Conservation (phyloP, 129 eudicot species). For the Escallonia rubra region DNA sequence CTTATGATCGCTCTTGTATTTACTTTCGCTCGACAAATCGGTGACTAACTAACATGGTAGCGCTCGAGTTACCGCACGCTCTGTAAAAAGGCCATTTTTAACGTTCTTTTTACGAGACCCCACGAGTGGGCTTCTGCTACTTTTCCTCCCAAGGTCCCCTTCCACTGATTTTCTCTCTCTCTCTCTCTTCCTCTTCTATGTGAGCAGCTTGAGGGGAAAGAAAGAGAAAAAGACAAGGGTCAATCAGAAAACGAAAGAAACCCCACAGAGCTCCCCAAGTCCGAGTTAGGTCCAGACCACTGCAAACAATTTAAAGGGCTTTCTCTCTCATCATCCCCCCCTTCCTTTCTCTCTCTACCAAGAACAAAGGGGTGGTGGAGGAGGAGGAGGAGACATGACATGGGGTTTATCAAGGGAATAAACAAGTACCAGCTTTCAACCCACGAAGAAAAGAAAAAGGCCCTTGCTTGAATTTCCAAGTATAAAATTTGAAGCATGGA, state of each 20-base stretch:
- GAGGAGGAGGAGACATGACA: slow-evolving; percentile 24
- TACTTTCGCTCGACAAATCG: too few species aligned
- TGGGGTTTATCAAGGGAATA: slow-evolving; percentile 24
- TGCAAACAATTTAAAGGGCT: slow-evolving; percentile 13
- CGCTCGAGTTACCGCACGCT: too few species aligned
- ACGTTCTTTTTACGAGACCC: slow-evolving; percentile 19
- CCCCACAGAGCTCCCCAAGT: slow-evolving; percentile 54
- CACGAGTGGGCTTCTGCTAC: slow-evolving; percentile 18
- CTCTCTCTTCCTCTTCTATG: slow-evolving; percentile 6
- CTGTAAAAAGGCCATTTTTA: slow-evolving; percentile 1
- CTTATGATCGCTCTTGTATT: too few species aligned
- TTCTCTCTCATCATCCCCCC: slow-evolving; percentile 14
- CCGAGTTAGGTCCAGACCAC: slow-evolving; percentile 29
- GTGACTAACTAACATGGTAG: background rate
- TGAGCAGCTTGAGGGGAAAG: slow-evolving; percentile 13
- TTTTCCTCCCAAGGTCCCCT: slow-evolving; percentile 7
- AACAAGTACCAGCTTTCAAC: slow-evolving; percentile 38
- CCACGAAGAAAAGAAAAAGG: slow-evolving; percentile 27
- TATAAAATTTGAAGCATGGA: slow-evolving; percentile 45
- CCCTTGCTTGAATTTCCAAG: background rate
- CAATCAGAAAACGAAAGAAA: slow-evolving; percentile 33
- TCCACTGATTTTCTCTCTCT: slow-evolving; percentile 7
- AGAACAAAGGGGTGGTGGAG: slow-evolving; percentile 20
- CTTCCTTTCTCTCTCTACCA: slow-evolving; percentile 11
- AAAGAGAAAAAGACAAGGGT: slow-evolving; percentile 38